Evolutionary conservation across 192 early-diverging fungal genomes (phyloP), one percentile per base, ranked within the genome.

Genomic region (Dispira parvispora): DNA sequence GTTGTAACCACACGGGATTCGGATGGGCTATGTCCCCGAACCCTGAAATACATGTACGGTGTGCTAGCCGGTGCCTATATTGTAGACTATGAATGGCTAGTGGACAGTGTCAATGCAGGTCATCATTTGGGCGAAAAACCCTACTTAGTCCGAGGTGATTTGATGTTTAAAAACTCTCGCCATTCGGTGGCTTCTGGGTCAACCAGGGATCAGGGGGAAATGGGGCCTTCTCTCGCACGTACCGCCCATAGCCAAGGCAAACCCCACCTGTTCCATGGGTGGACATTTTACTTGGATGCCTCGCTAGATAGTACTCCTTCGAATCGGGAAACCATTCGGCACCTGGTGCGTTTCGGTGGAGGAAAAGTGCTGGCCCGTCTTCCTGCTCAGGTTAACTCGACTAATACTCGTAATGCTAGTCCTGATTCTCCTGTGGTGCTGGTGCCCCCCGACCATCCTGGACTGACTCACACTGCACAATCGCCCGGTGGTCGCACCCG

Each of bases 21-120:
- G 44, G 46, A 66, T 38, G 52, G 47, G 16, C 63, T 66, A 0
- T 58, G 67, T 0, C 10, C 74, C 32, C 67, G 75, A 14, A 76
- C 75, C 3, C 73, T 73, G 65, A 76, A 76, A 57, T 76, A 76
- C 52, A 55, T 76, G 43, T 65, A 52, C 8, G 75, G 69, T 3
- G 28, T 76, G 46, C 62, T 55, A 0, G 55, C 66, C 13, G 75
- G 71, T 9, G 69, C 67, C 8, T 28, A n/a, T 25, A 63, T 64
- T 8, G 69, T 76, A 43, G 64, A 49, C 1, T 25, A 65, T 49
- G 67, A 68, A 32, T 76, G 74, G 74, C 32, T 73, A 27, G 0
- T 67, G 20, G 65, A 64, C 1, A 65, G 74, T 43, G 65, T 61
- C 25, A 57, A 61, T 57, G 62, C 57, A 1, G 50, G 43, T 8